Base-by-base conservation (phyloP, 2,329 filamentous ascomycete species). In the Gnomoniopsis sp. region DNA sequence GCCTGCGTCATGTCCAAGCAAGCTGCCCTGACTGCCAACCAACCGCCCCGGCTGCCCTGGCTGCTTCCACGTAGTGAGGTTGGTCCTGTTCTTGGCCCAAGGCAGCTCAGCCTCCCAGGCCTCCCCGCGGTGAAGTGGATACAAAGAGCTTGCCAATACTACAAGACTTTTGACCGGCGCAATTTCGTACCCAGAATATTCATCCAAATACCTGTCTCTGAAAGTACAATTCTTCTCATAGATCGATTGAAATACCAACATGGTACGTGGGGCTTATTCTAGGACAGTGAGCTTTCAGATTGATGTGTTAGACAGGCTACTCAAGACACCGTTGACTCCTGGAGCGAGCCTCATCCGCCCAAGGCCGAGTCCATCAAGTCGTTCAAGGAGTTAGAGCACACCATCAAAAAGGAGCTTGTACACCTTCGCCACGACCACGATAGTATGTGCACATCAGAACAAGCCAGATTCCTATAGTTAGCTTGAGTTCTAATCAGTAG, bases 401-500 rank as follows among this genome's bases (percentile, higher is more conserved):
- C 83, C n/a, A 71, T 84, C 44, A 82, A 82, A 72, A 77, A 75
- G 64, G 68, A 72, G 57, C 75, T 84, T 47, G 71, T 82, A 36
- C 79, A 80, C 63, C 72, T 77, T 41, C 77, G 79, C 41, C 78
- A 77, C 60, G 70, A 78, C 23, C 72, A 76, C 52, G 68, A 77
- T 56, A 81, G 77, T 79, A 66, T 38, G 72, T 41, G 21, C 30
- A 11, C 26, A 8, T 30, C 8, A 30, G 26, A 30, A 48, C 12
- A 7, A 17, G 4, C n/a, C 53, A 30, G 30, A 26, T 19, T 44
- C 19, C 14, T 48, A 7, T n/a, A 23, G 14, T 11, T 15, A 53
- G 49, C 12, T 65, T 23, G 64, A 19, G 19, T 19, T n/a, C 36
- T 55, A 14, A 55, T 17, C 43, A 33, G 22, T 19, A 3, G 3